phyloP scores from a whole-genome alignment of 257 asterid species.

The Craterostigma plantagineum region DNA sequence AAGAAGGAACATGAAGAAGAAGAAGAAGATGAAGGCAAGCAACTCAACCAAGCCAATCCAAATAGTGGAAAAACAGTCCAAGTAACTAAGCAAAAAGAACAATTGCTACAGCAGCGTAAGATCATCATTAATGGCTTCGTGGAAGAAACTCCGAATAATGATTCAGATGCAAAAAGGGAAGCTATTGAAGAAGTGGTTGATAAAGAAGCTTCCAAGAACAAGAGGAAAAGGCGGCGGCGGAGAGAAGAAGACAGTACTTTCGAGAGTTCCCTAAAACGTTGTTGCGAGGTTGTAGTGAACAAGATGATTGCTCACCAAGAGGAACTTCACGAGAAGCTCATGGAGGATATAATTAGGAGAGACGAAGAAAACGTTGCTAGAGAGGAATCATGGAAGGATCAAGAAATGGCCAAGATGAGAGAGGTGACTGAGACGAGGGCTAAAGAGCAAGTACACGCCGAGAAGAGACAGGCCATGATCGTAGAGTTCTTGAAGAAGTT shows the following conservation, averaged over 20 bases:
- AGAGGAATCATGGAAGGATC: constrained; percentile 45
- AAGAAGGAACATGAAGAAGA: too few species aligned
- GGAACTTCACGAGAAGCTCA: constrained; percentile 36
- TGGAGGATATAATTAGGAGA: constrained; percentile 30
- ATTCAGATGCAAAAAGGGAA: constrained; percentile 3
- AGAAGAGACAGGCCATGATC: constrained; percentile 31
- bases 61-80: too few species aligned
- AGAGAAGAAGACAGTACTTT: constrained; percentile 10
- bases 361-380: constrained; percentile 36
- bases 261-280: constrained; percentile 38
- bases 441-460: constrained; percentile 30
- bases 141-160: too few species aligned
- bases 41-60: too few species aligned
- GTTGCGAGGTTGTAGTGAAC: constrained; percentile 30
- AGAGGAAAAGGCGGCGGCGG: constrained; percentile 34
- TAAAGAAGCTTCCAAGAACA: neutral
- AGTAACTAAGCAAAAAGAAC: too few species aligned
- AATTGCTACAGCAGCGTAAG: too few species aligned
- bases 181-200: constrained; percentile 7
- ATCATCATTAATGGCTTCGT: too few species aligned
- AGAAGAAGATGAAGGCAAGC: too few species aligned
- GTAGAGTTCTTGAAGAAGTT: constrained; percentile 24
- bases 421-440: constrained; percentile 27
- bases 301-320: constrained; percentile 52
- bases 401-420: constrained; percentile 24